Evolutionary conservation across 441 rosid genomes (phyloP).

Genomic region (Arabidopsis lyrata): DNA sequence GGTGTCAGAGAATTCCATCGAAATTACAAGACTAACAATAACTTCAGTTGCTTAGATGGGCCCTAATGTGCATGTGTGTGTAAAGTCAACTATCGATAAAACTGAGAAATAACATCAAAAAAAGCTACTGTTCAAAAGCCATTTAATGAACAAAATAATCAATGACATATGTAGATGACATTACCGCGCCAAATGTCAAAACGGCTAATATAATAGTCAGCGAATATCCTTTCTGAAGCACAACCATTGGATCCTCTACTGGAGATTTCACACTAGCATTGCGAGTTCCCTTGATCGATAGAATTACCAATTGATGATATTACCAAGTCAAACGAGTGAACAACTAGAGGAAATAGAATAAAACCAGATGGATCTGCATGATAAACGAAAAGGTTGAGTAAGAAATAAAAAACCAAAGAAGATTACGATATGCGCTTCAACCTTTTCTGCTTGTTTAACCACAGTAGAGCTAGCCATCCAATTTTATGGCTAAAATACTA

Average conservation of each 20-base stretch:
- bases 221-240: constrained; percentile 98
- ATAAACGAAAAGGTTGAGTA: constrained; percentile 33
- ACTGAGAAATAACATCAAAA: constrained; percentile 5
- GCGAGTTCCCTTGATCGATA: constrained; percentile 86
- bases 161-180: constrained; percentile 22
- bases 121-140: neutral
- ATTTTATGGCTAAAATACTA: neutral
- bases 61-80: neutral
- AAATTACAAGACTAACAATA: constrained; percentile 38
- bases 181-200: constrained; percentile 86
- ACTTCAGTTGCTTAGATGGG: constrained; percentile 2
- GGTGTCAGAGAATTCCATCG: constrained; percentile 15
- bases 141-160: constrained; percentile 19
- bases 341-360: constrained; percentile 95
- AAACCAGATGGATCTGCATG: constrained; percentile 97
- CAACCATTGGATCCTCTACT: constrained; percentile 91
- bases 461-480: neutral
- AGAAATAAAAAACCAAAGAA: neutral
- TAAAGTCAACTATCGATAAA: neutral
- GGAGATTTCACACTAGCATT: constrained; percentile 74
- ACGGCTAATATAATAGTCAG: constrained; percentile 85
- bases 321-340: constrained; percentile 95
- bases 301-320: constrained; percentile 88
- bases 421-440: neutral
- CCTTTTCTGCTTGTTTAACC: neutral